Evolutionary conservation across 2,329 filamentous ascomycete species (phyloP).

Genomic region (Fusarium nisikadoi): DNA sequence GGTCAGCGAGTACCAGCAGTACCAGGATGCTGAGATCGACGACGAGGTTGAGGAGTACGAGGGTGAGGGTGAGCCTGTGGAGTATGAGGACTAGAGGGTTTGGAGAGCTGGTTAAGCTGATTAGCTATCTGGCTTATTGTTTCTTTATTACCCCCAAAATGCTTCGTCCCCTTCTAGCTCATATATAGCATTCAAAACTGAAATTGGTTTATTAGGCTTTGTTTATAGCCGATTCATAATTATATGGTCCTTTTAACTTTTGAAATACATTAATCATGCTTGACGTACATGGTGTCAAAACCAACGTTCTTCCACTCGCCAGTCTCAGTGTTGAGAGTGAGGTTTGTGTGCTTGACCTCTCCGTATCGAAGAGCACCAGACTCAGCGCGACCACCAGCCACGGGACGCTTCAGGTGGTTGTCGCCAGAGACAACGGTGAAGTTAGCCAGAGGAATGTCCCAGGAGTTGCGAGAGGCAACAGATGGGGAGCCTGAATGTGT

Average conservation of each 20-base stretch:
- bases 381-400: conserved; percentile 58
- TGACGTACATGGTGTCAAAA: conserved; percentile 27
- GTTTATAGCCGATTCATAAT: conserved; percentile 18
- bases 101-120: conserved; percentile 15
- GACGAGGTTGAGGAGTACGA: conserved; percentile 87
- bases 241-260: background rate
- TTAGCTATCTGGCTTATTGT: conserved; percentile 18
- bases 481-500: conserved; percentile 56
- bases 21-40: conserved; percentile 97
- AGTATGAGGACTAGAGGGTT: conserved; percentile 20
- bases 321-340: conserved; percentile 32
- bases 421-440: conserved; percentile 73
- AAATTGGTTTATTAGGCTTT: conserved; percentile 25
- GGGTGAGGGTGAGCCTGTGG: conserved; percentile 44
- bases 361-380: conserved; percentile 66
- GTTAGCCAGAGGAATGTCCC: conserved; percentile 74
- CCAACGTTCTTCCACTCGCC: conserved; percentile 20
- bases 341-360: conserved; percentile 49
- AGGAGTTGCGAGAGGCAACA: conserved; percentile 66
- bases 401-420: conserved; percentile 63
- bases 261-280: background rate
- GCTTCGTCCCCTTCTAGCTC: conserved; percentile 17
- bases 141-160: conserved; percentile 19
- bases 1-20: conserved; percentile 99
- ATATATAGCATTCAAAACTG: conserved; percentile 27